Evolutionary conservation across 441 rosid species (phyloP), one percentile per base, ranked within the genome.

Genomic region (Macaranga tanarius): DNA sequence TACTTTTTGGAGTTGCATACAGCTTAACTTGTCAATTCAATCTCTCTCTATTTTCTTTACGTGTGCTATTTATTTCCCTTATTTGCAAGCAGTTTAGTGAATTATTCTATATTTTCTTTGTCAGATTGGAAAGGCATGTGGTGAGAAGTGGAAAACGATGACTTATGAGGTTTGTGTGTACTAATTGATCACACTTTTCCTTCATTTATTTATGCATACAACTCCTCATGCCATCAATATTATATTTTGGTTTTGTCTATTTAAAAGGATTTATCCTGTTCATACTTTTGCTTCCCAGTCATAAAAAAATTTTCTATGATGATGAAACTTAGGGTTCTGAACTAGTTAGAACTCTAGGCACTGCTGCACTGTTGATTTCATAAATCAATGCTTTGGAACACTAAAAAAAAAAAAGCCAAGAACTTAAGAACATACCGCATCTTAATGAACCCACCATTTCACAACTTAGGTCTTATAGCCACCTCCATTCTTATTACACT

Each of bases 111-210:
- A 56, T 59, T 55, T 22, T 72, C 67, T 60, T 72, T 71, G 78
- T 62, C 77, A 92, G 98, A 81, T 95, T 85, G 98, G 99, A 42
- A 92, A 91, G 90, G 93, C 97, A 70, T 90, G 98, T 77, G 98
- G 99, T 75, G 98, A 88, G 79, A 92, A 90, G 85, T 95, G 99
- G 99, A 92, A 89, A 77, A 83, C 88, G 8, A 91, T 95, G 96
- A 84, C 87, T 4, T 90, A 86, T 45, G 96, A 92, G 92, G 99
- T 87, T 65, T 69, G 87, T 82, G 28, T 57, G 16, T 34, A 23
- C 63, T 0, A 2, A 57, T 75, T 71, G 61, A 70, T 62, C 51
- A 65, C 11, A 44, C 58, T 71, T 44, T 40, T 11, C n/a, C 10
- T 38, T 13, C 48, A 44, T n/a, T 22, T 26, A 9, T 31, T 12